Percentiles rank a stretch among this genome's conserved stretches.
Conservation (phyloP, 2,329 filamentous ascomycete species). For the Sarocladium strictum region DNA sequence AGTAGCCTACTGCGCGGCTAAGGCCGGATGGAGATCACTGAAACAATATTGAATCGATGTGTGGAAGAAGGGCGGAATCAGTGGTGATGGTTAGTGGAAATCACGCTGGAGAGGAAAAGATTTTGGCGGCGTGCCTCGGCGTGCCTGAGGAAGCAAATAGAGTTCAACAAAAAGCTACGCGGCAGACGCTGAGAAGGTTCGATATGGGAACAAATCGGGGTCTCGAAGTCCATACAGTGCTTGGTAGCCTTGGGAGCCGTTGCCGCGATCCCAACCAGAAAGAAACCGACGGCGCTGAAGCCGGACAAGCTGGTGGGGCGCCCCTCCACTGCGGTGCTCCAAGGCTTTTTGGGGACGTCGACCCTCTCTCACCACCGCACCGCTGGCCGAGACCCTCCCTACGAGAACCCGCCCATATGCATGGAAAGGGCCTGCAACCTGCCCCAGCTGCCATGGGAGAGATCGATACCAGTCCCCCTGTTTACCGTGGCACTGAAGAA, state of each 20-base stretch:
- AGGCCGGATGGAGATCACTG: neutral
- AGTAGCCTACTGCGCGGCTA: neutral
- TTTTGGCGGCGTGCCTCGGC: too few species aligned
- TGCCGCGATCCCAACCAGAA: neutral
- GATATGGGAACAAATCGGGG: too few species aligned
- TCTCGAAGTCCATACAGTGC: neutral
- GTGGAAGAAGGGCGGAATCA: neutral
- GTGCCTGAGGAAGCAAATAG: neutral
- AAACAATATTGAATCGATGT: neutral
- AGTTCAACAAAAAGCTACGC: neutral
- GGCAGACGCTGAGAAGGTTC: neutral
- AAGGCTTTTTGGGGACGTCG: neutral
- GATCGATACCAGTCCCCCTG: neutral
- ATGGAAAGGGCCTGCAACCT: neutral
- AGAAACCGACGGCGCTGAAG: neutral
- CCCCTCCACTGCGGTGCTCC: neutral
- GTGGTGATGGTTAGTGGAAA: neutral
- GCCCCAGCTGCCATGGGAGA: neutral
- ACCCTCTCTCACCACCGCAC: neutral
- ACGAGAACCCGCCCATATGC: neutral
- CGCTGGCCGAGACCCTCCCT: neutral
- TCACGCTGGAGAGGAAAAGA: neutral
- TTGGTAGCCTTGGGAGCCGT: neutral
- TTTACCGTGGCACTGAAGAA: neutral
- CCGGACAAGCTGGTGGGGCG: neutral